Percentiles rank a stretch among this genome's conserved stretches.
These are phyloP conservation scores for Corchorus olitorius DNA, from an alignment of 345 rosid species.

Conservation along the genomic window DNA sequence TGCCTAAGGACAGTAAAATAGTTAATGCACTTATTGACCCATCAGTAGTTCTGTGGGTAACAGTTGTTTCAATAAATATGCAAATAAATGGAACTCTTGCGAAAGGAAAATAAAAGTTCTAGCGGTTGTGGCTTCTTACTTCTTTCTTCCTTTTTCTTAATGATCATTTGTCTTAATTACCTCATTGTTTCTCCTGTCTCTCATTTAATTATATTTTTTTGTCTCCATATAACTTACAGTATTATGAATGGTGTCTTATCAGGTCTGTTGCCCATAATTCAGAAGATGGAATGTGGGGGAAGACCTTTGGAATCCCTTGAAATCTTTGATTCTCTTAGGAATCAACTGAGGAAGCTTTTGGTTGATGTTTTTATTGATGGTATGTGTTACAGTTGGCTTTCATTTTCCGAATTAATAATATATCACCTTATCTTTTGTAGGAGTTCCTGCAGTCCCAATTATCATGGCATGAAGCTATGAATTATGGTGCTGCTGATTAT, in stretches of 20 bases:
- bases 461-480: neutral
- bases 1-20: neutral
- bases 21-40: neutral
- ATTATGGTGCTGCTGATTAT: neutral
- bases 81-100: neutral
- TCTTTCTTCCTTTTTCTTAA: neutral
- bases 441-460: slow-evolving; percentile 1
- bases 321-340: slow-evolving; percentile 40
- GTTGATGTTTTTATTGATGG: slow-evolving; percentile 72
- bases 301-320: slow-evolving; percentile 52
- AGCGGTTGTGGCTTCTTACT: neutral
- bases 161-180: neutral
- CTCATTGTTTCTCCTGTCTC: neutral
- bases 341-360: slow-evolving; percentile 39
- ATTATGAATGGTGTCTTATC: slow-evolving; percentile 22
- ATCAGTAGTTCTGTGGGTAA: neutral
- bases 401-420: neutral
- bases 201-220: neutral
- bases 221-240: neutral
- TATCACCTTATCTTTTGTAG: neutral
- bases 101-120: neutral
- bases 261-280: slow-evolving; percentile 94
- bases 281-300: slow-evolving; percentile 58
- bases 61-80: neutral
- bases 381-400: slow-evolving; percentile 28